Conservation (phyloP, 805 yeast genomes). For the Debaryomyces prosopidis region DNA sequence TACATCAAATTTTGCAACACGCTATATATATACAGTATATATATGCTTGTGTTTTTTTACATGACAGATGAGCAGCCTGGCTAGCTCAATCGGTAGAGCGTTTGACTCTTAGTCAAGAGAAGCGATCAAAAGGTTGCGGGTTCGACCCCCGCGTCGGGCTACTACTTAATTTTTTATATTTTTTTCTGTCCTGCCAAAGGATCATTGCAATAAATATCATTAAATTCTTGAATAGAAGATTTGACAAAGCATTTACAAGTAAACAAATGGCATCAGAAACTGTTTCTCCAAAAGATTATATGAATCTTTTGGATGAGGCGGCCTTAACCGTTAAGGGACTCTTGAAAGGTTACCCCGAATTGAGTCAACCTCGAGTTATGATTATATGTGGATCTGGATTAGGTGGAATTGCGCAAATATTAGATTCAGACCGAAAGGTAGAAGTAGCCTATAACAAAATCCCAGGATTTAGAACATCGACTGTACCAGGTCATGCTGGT, state of each 20-base stretch:
- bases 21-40: no score
- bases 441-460: slow-evolving; percentile 64
- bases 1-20: no score
- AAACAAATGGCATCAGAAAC: not conserved
- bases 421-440: slow-evolving; percentile 42
- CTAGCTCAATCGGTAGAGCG: slow-evolving; percentile 37
- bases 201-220: not conserved
- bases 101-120: slow-evolving; percentile 27
- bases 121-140: slow-evolving; percentile 36
- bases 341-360: slow-evolving; percentile 5
- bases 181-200: no score
- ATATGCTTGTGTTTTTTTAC: no score
- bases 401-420: slow-evolving; percentile 72
- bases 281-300: slow-evolving; percentile 15
- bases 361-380: slow-evolving; percentile 57
- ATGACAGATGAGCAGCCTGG: slow-evolving; percentile 17
- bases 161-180: slow-evolving; percentile 8
- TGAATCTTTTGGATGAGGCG: slow-evolving; percentile 20
- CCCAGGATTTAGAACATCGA: slow-evolving; percentile 79
- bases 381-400: slow-evolving; percentile 95
- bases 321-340: slow-evolving; percentile 6
- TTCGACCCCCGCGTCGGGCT: slow-evolving; percentile 36
- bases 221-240: not conserved
- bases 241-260: no score
- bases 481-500: slow-evolving; percentile 92